Base-by-base conservation (phyloP, 768 basidiomycete species). In the Boletales sp. region DNA sequence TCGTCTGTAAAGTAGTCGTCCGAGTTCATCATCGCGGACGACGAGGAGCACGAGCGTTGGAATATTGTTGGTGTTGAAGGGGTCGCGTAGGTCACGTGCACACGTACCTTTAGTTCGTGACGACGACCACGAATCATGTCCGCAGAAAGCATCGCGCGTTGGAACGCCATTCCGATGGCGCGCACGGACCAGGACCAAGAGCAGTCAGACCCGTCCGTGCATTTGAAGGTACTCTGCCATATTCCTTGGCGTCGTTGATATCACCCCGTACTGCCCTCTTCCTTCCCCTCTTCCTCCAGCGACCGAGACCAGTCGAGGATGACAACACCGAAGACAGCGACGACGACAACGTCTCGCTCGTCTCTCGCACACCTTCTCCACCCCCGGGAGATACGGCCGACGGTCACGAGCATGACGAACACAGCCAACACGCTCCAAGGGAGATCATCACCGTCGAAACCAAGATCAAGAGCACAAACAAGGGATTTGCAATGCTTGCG, bases 401-500 rank as follows among this genome's bases (percentile, higher is more conserved):
- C 49, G 66, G 77, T 36, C 78, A 80, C 54, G 82, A 81, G 58
- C 87, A 87, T 62, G 86, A 89, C 57, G 84, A 87, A 61, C 78
- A 82, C 62, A 66, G 79, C 44, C 70, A 65, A 30, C 74, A 75
- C 9, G 61, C 72, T 5, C 72, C 72, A 42, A 78, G 72, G 31
- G 90, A 92, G 61, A 74, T 82, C 56, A 78, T 91, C 54, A 91
- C 90, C 8, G 81, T 91, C 48, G 85, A 92, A 44, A 91, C 88
- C 37, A 89, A 77, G 65, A 83, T 93, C 59, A 86, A 86, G 63
- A 74, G 79, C 37, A 77, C 80, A 34, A 93, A 93, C 69, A 87
- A 84, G 60, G 90, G 90, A 12, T 91, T 90, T 63, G 74, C 80
- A 8, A 77, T 93, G 74, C 80, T 93, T 2, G 77, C 83, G 31